phyloP scores from a whole-genome alignment of 2,329 filamentous ascomycete species.

The Hypoxylon sp. region DNA sequence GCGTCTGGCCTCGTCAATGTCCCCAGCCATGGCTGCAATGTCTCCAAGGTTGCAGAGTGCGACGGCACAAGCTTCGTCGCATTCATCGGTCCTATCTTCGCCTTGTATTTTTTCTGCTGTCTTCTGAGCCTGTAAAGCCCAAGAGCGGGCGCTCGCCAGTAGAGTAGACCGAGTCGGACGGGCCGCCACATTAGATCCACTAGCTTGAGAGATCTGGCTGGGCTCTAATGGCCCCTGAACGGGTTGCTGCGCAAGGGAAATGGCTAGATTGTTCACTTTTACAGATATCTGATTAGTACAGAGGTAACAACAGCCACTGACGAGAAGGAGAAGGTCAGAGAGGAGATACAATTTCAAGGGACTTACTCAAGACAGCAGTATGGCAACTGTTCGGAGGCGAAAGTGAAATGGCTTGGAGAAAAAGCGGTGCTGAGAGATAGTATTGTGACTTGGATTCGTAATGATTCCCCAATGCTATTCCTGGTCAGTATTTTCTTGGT shows the following conservation, averaged over 20 bases:
- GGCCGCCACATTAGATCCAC: slow-evolving; percentile 51
- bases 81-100: slow-evolving; percentile 80
- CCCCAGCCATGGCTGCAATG: slow-evolving; percentile 81
- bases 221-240: slow-evolving; percentile 54
- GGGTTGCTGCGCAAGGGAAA: slow-evolving; percentile 78
- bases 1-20: slow-evolving; percentile 73
- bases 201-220: slow-evolving; percentile 51
- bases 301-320: neutral
- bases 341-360: neutral
- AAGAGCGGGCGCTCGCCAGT: slow-evolving; percentile 79
- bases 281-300: slow-evolving; percentile 40
- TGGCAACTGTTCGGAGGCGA: slow-evolving; percentile 78
- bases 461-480: slow-evolving; percentile 77
- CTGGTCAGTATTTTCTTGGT: slow-evolving; percentile 48
- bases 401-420: slow-evolving; percentile 84
- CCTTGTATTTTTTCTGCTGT: slow-evolving; percentile 76
- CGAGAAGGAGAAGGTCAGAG: neutral
- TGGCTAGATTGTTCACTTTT: slow-evolving; percentile 84
- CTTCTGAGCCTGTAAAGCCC: slow-evolving; percentile 82
- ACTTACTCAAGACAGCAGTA: slow-evolving; percentile 81
- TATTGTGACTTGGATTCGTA: slow-evolving; percentile 82
- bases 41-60: slow-evolving; percentile 91
- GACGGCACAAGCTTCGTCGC: slow-evolving; percentile 85
- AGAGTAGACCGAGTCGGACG: slow-evolving; percentile 69
- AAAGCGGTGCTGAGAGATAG: slow-evolving; percentile 87